Evolutionary conservation across 2,329 filamentous ascomycete genomes (phyloP).

Genomic region (Aspergillus pseudonomiae): DNA sequence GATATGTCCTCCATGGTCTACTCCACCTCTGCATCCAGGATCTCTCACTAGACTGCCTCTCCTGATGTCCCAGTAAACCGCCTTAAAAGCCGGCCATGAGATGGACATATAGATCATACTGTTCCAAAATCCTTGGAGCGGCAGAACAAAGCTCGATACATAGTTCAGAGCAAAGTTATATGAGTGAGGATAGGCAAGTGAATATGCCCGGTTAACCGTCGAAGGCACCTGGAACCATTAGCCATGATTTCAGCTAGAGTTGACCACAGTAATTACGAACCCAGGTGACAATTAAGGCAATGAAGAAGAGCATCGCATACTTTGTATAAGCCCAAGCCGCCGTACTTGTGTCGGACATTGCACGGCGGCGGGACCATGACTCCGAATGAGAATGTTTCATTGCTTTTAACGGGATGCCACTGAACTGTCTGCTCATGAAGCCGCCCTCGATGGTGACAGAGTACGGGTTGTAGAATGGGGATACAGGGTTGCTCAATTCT

Average conservation of each 20-base stretch:
- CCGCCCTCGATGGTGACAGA: constrained; percentile 37
- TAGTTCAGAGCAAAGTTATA: constrained; percentile 66
- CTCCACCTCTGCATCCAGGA: neutral
- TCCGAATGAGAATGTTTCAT: constrained; percentile 10
- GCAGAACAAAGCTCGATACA: constrained; percentile 73
- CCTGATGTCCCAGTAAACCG: constrained; percentile 23
- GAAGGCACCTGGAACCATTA: constrained; percentile 60
- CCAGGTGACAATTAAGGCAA: constrained; percentile 48
- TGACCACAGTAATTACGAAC: constrained; percentile 21
- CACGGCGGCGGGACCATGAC: constrained; percentile 19
- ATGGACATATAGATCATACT: constrained; percentile 74
- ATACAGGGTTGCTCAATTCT: constrained; percentile 13
- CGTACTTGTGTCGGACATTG: constrained; percentile 34
- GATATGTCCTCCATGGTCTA: neutral
- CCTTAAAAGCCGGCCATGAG: constrained; percentile 65
- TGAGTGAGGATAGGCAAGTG: constrained; percentile 59
- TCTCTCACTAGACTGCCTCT: neutral
- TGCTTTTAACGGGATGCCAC: constrained; percentile 11
- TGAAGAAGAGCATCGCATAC: constrained; percentile 44
- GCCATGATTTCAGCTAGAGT: neutral
- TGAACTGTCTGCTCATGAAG: neutral
- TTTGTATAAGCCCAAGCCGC: constrained; percentile 45
- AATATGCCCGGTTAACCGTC: constrained; percentile 75
- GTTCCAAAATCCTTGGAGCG: constrained; percentile 85
- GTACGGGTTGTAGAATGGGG: constrained; percentile 30